A percentile compares a stretch with the other conserved stretches of the same genome.
Evolutionary conservation across 208 protist genomes (phyloP).

Genomic region (Crithidia sp.): DNA sequence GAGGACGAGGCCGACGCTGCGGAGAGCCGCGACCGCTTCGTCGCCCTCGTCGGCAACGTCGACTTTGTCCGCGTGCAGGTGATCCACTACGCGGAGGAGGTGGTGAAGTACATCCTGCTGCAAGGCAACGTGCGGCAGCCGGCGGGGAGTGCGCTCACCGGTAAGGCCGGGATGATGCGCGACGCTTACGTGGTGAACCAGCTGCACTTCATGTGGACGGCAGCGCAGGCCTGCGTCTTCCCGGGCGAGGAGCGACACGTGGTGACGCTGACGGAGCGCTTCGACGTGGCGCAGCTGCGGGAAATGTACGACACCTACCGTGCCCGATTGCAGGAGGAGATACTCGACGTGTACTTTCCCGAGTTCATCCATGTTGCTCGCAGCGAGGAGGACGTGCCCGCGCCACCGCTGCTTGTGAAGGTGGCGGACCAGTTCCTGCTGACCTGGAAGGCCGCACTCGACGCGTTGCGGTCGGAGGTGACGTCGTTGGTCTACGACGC

Average conservation of each 20-base stretch:
- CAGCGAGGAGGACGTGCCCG: conserved; percentile 30
- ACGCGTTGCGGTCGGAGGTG: conserved; percentile 45
- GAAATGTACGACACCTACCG: conserved; percentile 46
- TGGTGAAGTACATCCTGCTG: conserved; percentile 38
- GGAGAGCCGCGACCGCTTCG: conserved; percentile 66
- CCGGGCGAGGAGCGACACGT: conserved; percentile 23
- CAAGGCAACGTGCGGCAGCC: conserved; percentile 19
- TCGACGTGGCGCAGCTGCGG: conserved; percentile 37
- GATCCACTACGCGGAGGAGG: conserved; percentile 51
- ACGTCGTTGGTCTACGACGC: conserved; percentile 43
- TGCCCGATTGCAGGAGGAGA: conserved; percentile 41
- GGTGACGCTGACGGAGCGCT: conserved; percentile 40
- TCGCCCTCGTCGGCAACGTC: conserved; percentile 63
- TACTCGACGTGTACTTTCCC: conserved; percentile 49
- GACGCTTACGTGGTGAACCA: conserved; percentile 34
- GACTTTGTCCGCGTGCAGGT: conserved; percentile 76
- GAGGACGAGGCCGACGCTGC: conserved; percentile 66
- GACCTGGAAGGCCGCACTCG: conserved; percentile 61
- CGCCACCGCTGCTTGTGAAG: conserved; percentile 39
- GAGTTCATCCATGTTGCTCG: conserved; percentile 47
- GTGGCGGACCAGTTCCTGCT: conserved; percentile 64
- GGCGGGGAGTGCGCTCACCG: neutral
- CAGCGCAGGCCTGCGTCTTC: conserved; percentile 24
- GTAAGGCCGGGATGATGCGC: conserved; percentile 21
- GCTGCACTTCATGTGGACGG: conserved; percentile 31